Base-by-base conservation (phyloP, 768 basidiomycete genomes). In the Trametes cingulata region DNA sequence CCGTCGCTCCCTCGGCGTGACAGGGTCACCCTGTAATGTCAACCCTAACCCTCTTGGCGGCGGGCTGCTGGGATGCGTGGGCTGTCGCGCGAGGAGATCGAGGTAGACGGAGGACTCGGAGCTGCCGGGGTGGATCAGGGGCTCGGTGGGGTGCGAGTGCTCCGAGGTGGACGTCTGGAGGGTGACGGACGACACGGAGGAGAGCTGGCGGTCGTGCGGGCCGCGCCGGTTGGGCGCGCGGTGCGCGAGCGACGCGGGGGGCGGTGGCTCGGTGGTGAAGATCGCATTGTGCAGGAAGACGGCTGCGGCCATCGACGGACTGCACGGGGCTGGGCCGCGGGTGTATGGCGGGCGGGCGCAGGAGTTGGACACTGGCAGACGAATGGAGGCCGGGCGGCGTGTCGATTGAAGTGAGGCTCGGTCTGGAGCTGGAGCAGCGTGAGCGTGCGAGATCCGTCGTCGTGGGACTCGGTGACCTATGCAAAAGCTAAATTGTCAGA, bases 281-380 rank as follows among this genome's bases (percentile, higher is more conserved):
- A 84, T 67, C 33, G 80, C 75, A 66, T 84, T 80, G 71, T 86
- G 85, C 51, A 85, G 78, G 69, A 81, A 80, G 52, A 85, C 70
- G 52, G 56, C 56, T 17, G 82, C 83, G 56, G 84, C 80, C 87
- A 88, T 88, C 55, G 48, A 47, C 41, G 8, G 7, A 15, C 20
- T 35, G 39, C 14, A 40, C 39, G 39, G 14, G 39, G 39, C 39
- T 14, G 39, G 39, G 29, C 15, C 29, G 20, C 33, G 3, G 14
- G 29, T 17, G 17, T 19, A 20, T n/a, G 20, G 46, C 19, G 20
- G 12, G 14, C 46, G 15, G 24, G 20, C 45, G 22, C 10, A 10
- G 19, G 46, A 47, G 36, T 17, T 41, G 39, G 39, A 19, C 37
- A 22, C 22, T 33, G 50, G n/a, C n/a, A 33, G 29, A 14, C 20